A percentile compares a stretch with the other conserved stretches of the same genome.
Evolutionary conservation across 805 yeast genomes (phyloP).

Genomic region (Starmerella vaccinii): DNA sequence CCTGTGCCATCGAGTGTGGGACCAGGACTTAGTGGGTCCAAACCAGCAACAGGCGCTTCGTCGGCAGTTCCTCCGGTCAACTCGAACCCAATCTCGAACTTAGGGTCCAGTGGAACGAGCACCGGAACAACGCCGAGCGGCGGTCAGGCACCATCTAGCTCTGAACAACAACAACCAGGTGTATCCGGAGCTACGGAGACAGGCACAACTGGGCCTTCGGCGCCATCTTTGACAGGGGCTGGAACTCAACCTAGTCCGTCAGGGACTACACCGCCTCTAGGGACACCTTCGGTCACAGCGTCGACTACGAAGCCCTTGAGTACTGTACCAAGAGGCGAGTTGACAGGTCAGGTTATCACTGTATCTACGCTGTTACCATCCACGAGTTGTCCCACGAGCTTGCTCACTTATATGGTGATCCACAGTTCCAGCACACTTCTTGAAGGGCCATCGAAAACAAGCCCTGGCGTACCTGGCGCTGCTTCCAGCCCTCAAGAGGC

Average conservation of each 20-base stretch:
- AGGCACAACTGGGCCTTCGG: too few species aligned
- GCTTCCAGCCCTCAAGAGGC: conserved; percentile 15
- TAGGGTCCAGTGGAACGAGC: too few species aligned
- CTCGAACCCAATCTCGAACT: too few species aligned
- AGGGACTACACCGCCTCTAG: background rate
- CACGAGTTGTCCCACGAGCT: conserved; percentile 17
- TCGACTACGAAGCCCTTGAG: background rate
- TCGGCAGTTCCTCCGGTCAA: too few species aligned
- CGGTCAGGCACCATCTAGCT: too few species aligned
- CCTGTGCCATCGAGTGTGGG: background rate
- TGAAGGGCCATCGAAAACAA: conserved; percentile 10
- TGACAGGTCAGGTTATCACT: conserved; percentile 14
- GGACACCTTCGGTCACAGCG: background rate
- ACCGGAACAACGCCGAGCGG: too few species aligned
- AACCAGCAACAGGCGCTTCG: too few species aligned
- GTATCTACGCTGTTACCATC: conserved; percentile 17
- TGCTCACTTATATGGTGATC: conserved; percentile 14
- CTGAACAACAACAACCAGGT: too few species aligned
- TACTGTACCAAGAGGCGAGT: background rate
- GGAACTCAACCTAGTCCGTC: background rate
- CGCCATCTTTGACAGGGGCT: background rate
- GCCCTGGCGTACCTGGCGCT: background rate
- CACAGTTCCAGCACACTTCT: conserved; percentile 16
- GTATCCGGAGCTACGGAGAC: too few species aligned
- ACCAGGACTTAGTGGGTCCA: too few species aligned